Percentiles rank a stretch among this genome's conserved stretches.
phyloP scores from a whole-genome alignment of 495 filamentous ascomycete species.

The Aspergillus heteromorphus region DNA sequence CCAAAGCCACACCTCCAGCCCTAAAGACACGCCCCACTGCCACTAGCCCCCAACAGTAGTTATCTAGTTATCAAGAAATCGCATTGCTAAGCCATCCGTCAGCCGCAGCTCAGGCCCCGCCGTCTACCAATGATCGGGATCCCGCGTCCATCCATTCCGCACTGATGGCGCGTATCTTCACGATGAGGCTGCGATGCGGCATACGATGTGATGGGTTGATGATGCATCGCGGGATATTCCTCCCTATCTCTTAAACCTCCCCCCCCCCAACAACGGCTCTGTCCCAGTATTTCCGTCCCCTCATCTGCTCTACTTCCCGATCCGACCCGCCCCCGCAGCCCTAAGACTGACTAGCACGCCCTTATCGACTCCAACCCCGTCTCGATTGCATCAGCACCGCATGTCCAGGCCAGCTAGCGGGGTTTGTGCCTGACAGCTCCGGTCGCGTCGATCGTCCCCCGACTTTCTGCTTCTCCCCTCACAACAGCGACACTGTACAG shows the following conservation, averaged over 20 bases:
- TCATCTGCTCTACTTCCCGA: too few species aligned
- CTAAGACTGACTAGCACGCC: not conserved
- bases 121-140: not conserved
- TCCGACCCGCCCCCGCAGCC: not conserved
- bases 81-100: not conserved
- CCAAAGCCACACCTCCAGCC: too few species aligned
- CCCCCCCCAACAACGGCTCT: too few species aligned
- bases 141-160: not conserved
- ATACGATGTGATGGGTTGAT: too few species aligned
- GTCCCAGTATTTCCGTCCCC: too few species aligned
- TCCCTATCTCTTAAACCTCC: too few species aligned
- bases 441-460: not conserved
- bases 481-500: constrained; percentile 3
- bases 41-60: too few species aligned
- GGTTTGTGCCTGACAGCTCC: not conserved
- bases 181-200: too few species aligned
- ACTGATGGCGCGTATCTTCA: too few species aligned
- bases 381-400: not conserved
- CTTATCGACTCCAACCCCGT: not conserved
- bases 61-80: too few species aligned
- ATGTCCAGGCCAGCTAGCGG: not conserved
- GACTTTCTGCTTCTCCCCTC: not conserved
- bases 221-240: too few species aligned
- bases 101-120: not conserved
- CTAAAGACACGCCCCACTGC: too few species aligned